Evolutionary conservation across 495 filamentous ascomycete genomes (phyloP).

Genomic region (Penicillium silybi): DNA sequence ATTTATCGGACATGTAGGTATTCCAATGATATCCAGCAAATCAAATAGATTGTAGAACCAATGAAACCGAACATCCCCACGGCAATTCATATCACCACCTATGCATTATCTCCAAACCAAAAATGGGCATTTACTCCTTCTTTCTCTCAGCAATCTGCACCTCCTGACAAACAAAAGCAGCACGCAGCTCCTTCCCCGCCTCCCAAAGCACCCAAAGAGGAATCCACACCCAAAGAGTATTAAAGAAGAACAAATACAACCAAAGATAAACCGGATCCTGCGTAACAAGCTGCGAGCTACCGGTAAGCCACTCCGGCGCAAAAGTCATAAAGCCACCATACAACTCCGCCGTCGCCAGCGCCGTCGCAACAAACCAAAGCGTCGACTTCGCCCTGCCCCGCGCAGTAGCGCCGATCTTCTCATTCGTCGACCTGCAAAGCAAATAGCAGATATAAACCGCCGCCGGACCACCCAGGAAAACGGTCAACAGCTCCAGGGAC

Average conservation of each 20-base stretch:
- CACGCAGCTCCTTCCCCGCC: conserved; percentile 54
- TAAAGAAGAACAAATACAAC: conserved; percentile 91
- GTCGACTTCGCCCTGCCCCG: conserved; percentile 47
- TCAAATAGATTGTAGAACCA: too few relatives aligned
- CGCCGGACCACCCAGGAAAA: conserved; percentile 69
- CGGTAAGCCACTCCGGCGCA: conserved; percentile 86
- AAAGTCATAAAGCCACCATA: conserved; percentile 99
- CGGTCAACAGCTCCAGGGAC: conserved; percentile 81
- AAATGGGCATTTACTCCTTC: conserved; percentile 4
- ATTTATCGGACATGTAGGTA: neutral
- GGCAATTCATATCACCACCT: too few relatives aligned
- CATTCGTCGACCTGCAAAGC: conserved; percentile 38
- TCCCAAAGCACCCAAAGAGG: conserved; percentile 74
- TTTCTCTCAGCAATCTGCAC: conserved; percentile 8
- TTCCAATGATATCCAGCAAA: neutral
- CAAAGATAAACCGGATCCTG: conserved; percentile 81
- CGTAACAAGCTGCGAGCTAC: conserved; percentile 69
- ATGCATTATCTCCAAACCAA: neutral
- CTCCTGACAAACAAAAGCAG: conserved; percentile 47
- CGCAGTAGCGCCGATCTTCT: conserved; percentile 10
- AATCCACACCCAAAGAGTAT: conserved; percentile 80
- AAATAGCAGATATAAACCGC: conserved; percentile 68
- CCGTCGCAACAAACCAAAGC: conserved; percentile 64
- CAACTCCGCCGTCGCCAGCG: conserved; percentile 87
- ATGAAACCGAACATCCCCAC: too few relatives aligned